Evolutionary conservation across 768 basidiomycete genomes (phyloP), one percentile per base, ranked within the genome.

Genomic region (Sarcodon aspratus): DNA sequence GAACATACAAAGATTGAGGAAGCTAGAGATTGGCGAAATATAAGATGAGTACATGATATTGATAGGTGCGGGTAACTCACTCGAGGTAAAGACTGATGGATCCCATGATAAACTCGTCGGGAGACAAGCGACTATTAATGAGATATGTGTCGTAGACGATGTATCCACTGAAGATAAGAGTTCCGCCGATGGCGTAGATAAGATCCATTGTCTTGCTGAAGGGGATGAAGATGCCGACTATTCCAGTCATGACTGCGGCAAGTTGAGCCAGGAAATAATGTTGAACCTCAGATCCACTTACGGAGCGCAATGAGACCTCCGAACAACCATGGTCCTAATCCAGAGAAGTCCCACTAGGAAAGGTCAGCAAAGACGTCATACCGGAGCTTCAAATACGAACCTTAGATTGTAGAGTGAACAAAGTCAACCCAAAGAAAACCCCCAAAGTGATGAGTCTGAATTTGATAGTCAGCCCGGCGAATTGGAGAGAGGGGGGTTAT

Each of bases 331-430:
- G 94, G 88, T 0, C 82, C 93, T 70, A 96, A 78, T 47, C 87
- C 87, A 10, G 82, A 85, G 67, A 99, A 97, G 69, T 98, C 94
- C 66, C 91, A 96, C 86, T 90, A 55, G 0, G 37, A 46, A 15
- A 44, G 34, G n/a, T 48, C 9, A 17, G 38, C 44, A 9, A 50
- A 35, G 32, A 36, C 5, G 10, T 32, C 13, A 32, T 18, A 34
- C 33, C 15, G 1, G 34, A 31, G 21, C 21, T 5, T 27, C 21
- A 27, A 27, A 5, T 27, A 27, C 21, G 21, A 52, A 85, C 87
- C 74, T 95, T 95, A 50, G 87, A 89, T 63, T 95, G 93, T 62
- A 96, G 72, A 1, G 96, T 97, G 71, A 96, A 98, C 47, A 97
- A 64, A 0, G 94, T 97, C 53, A 99, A 67, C 6, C 94, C 96